Evolutionary conservation across 495 filamentous ascomycete species (phyloP), one percentile per base, ranked within the genome.

Genomic region (Penicillium salamii): DNA sequence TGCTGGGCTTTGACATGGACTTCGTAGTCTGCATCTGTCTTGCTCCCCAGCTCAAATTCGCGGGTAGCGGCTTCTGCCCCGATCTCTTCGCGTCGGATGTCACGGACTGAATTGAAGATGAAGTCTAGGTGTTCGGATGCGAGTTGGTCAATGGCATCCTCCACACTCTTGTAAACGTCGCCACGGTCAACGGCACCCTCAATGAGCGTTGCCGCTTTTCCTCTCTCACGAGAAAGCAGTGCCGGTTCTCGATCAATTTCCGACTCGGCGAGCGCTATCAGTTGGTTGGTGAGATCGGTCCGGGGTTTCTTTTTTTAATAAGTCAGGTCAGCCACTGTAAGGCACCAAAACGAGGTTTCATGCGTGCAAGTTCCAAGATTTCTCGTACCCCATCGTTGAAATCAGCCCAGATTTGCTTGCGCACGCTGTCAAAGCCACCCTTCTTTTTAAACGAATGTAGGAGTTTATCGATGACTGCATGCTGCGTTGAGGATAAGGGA

Each of bases 381-480:
- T 23, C 26, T 65, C 83, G 59, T 80, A 91, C 89, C 47, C 82
- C 84, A 24, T 84, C 79, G 53, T 88, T 83, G 51, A 93, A 90
- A 48, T 91, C 82, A 31, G 86, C 81, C 83, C 88, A 92, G 3
- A 89, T 75, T 43, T 85, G 77, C 62, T 93, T 93, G 42, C 91
- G 82, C 50, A 92, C 77, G n/a, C 70, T 74, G 65, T 96, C 91
- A 57, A 91, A 95, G 32, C 86, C 86, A 18, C 91, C 91, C 66
- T 91, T 91, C 71, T 95, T 95, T 69, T 93, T 93, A 66, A 91
- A 91, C 5, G 81, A 82, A 67, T 90, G 82, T 8, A 90, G 78
- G 19, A 96, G 74, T 47, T 77, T 76, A 46, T 95, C 89, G 47
- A 96, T 91, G 1, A 85, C 82, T 0, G 77, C 76, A 46, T 88